Base-by-base conservation (phyloP, 208 protist genomes). In the Trypanosoma boissoni region DNA sequence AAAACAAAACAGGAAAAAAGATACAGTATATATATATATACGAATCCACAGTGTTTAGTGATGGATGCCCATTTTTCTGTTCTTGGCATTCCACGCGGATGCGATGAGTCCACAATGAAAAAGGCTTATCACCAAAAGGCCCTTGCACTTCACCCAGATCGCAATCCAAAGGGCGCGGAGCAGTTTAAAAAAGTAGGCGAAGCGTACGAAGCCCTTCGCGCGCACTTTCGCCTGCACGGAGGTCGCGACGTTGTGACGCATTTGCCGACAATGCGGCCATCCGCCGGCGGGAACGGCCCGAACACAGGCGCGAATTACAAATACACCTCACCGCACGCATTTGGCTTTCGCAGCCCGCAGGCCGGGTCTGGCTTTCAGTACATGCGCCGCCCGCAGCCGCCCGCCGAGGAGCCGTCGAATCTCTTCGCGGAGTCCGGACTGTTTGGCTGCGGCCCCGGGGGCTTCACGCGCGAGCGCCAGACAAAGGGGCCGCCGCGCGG, bases 131-230 rank as follows among this genome's bases (percentile, higher is more conserved):
- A 83, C 24, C 90, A 88, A 53, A 79, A 96, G 46, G 95, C 95
- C 1, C 80, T 97, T 0, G 77, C 95, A 48, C 86, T 82, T 28
- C 96, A 98, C 66, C 97, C 97, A 5, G 97, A 99, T 62, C 80
- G 91, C 37, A 98, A 98, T 54, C 81, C 78, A 0, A 61, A 51
- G 4, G 83, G 84, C 7, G 78, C 69, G 4, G 82, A 96, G n/a
- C 81, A 73, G 21, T 95, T 95, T 61, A 90, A 95, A 42, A 51
- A 46, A 2, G 86, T 99, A 21, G 84, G 85, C 27, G 67, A 78
- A 21, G 97, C 98, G 16, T 99, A 99, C 74, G 97, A 99, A 48
- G 83, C 98, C n/a, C 76, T 97, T 6, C 78, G 32, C 16, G 71
- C 96, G 16, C 53, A 83, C 28, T 64, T 78, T 23, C 71, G 74